phyloP scores from a whole-genome alignment of 176 grass and related monocot genomes.

The Areca catechu region DNA sequence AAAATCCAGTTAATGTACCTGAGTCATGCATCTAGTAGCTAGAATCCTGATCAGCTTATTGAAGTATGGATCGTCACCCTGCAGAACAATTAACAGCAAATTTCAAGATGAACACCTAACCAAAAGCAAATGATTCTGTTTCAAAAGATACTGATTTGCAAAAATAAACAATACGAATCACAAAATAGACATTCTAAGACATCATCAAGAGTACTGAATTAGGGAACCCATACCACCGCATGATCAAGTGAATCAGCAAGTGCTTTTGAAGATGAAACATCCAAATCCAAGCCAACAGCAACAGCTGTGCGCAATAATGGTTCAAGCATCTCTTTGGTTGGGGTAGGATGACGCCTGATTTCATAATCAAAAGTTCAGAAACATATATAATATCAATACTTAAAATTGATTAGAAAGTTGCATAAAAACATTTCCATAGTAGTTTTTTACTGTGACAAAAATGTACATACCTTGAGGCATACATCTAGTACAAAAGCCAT shows the following conservation, averaged over 20 bases:
- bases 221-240: conserved; percentile 44
- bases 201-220: too few relatives aligned
- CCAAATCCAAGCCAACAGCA: conserved; percentile 75
- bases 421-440: too few relatives aligned
- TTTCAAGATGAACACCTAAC: conserved; percentile 11
- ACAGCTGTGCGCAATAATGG: conserved; percentile 82
- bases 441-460: too few relatives aligned
- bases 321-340: conserved; percentile 97
- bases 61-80: conserved; percentile 94
- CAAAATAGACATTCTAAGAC: background rate
- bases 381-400: too few relatives aligned
- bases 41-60: conserved; percentile 97
- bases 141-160: too few relatives aligned
- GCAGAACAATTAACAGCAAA: conserved; percentile 20
- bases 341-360: conserved; percentile 76
- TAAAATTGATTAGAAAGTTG: too few relatives aligned
- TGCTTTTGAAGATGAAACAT: conserved; percentile 88
- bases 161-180: background rate
- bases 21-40: conserved; percentile 99
- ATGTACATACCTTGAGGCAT: too few relatives aligned
- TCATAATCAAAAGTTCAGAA: conserved; percentile 17
- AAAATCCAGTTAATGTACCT: conserved; percentile 30
- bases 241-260: conserved; percentile 96
- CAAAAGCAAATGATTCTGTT: background rate
- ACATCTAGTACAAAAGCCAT: too few relatives aligned